A percentile compares a stretch with the other conserved stretches of the same genome.
These are phyloP conservation scores for Halophytophthora batemanensis DNA, from an alignment of 352 stramenopile genomes.

Conservation along the genomic window DNA sequence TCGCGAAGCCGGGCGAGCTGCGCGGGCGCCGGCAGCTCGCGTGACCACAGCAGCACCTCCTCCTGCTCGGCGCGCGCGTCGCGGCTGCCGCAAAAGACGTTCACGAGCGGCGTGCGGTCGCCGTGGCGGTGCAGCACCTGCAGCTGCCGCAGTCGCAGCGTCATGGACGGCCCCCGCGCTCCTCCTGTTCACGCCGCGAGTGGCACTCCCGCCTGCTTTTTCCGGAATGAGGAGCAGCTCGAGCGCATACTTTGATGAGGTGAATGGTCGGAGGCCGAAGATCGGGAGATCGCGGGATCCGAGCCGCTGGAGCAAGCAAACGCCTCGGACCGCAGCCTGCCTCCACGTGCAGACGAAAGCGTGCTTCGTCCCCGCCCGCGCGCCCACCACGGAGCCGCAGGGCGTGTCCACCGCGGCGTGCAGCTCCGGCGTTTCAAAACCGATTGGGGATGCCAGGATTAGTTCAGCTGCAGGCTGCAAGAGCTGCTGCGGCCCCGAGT, in stretches of 20 bases:
- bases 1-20: conserved; percentile 35
- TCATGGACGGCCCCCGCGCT: conserved; percentile 9
- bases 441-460: conserved; percentile 7
- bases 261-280: neutral
- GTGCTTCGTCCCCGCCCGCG: no score
- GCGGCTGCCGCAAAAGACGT: conserved; percentile 50
- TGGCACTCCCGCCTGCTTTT: neutral
- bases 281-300: no score
- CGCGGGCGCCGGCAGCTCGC: conserved; percentile 36
- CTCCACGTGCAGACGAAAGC: no score
- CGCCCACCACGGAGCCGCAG: no score
- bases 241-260: neutral
- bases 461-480: conserved; percentile 15
- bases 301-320: no score
- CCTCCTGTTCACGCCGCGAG: no score
- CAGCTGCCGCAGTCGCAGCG: conserved; percentile 61
- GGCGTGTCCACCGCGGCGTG: no score
- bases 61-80: conserved; percentile 24
- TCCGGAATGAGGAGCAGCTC: neutral
- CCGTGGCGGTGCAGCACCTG: conserved; percentile 80
- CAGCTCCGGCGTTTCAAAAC: conserved; percentile 25
- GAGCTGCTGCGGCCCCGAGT: conserved; percentile 1
- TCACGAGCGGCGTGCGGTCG: conserved; percentile 72
- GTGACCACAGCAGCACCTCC: conserved; percentile 43
- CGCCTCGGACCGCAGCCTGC: no score